These are phyloP conservation scores for Alternaria sp. DNA, from an alignment of 2,329 filamentous ascomycete genomes.

Conservation along the genomic window DNA sequence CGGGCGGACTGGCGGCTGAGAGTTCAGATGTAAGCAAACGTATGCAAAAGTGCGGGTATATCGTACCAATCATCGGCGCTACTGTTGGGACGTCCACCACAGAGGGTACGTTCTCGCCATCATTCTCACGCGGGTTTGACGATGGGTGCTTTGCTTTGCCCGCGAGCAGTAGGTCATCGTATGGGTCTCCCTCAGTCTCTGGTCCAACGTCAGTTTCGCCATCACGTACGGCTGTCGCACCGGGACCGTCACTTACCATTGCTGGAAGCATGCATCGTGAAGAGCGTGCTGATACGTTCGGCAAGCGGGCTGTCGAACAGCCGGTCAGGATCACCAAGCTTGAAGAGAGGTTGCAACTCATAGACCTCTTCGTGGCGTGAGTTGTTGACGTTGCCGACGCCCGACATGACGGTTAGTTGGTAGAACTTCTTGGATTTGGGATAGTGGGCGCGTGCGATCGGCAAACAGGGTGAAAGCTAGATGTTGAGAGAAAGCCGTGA, in stretches of 20 bases:
- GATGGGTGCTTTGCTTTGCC: neutral
- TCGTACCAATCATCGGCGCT: neutral
- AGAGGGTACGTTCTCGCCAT: neutral
- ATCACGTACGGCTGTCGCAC: neutral
- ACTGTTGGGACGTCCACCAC: accelerated
- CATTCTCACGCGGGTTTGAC: neutral
- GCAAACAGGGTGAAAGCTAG: accelerated
- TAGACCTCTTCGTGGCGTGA: neutral
- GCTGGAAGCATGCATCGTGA: neutral
- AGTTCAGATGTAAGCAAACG: neutral
- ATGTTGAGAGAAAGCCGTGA: neutral
- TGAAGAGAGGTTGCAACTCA: neutral
- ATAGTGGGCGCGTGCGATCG: neutral
- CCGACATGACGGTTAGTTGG: neutral
- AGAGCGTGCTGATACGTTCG: neutral
- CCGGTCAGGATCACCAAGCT: neutral
- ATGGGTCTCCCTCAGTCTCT: neutral
- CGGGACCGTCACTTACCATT: neutral
- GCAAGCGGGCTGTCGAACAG: neutral
- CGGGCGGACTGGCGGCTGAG: neutral
- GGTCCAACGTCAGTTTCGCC: neutral
- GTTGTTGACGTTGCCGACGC: neutral
- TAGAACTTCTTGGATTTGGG: neutral
- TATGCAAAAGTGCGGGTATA: neutral
- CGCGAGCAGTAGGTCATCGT: neutral